These are phyloP conservation scores for Coemansia sp. DNA, from an alignment of 192 early-diverging fungal species.

Conservation along the genomic window DNA sequence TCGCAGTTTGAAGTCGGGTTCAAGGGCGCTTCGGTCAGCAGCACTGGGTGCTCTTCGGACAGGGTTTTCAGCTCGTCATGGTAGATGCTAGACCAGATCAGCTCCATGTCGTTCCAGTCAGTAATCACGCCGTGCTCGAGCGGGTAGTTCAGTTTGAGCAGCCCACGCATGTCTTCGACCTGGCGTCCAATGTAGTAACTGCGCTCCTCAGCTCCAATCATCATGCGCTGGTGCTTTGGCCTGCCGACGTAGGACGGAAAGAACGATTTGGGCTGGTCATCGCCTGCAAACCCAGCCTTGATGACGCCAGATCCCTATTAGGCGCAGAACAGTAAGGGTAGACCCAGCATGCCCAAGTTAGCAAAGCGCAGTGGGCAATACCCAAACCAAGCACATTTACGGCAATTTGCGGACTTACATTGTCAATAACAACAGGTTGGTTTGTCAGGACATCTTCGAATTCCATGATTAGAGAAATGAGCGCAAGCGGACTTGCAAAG, in stretches of 20 bases:
- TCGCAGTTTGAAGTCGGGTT: constrained; percentile 94
- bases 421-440: constrained; percentile 98
- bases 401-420: constrained; percentile 62
- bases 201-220: constrained; percentile 97
- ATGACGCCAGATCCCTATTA: constrained; percentile 95
- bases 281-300: constrained; percentile 98
- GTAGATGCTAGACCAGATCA: constrained; percentile 97
- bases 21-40: constrained; percentile 95
- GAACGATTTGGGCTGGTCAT: constrained; percentile 94
- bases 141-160: constrained; percentile 91
- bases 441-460: constrained; percentile 93
- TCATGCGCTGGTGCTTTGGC: constrained; percentile 93
- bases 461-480: constrained; percentile 56
- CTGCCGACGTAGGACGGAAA: constrained; percentile 93
- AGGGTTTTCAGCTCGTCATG: constrained; percentile 93
- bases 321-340: not conserved
- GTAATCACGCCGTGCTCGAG: constrained; percentile 96
- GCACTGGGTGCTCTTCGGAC: constrained; percentile 97
- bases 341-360: not conserved
- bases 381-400: not conserved
- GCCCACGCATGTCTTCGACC: constrained; percentile 94
- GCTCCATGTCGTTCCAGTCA: constrained; percentile 99
- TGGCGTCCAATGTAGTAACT: constrained; percentile 93
- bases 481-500: constrained; percentile 1
- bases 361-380: not conserved